Evolutionary conservation across 805 yeast genomes (phyloP), one percentile per base, ranked within the genome.

Genomic region (Kregervanrija pseudodelftensis): DNA sequence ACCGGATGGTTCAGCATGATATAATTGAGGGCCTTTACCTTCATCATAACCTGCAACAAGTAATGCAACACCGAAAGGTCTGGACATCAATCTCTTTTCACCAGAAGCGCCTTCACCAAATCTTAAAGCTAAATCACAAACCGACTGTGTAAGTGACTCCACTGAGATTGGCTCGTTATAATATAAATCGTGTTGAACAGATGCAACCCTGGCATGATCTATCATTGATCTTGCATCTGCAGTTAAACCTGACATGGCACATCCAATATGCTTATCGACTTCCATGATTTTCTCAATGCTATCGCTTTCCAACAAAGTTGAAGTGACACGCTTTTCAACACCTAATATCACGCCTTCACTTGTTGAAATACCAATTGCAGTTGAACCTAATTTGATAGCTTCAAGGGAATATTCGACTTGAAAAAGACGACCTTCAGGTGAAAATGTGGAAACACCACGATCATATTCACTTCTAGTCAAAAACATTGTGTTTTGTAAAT

Each of bases 141-240:
- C 96, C 1, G 95, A 80, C 67, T 95, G 99, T 11, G 99, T 90
- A 57, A 93, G 79, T 36, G 95, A 79, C 64, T 93, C 98, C 30
- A 91, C 95, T 44, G 85, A 83, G 58, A 93, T 87, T 41, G 84
- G 81, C 67, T 93, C 99, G 66, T 93, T 91, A 59, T 86, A 93
- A 64, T 88, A 85, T 58, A 93, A 73, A 53, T 82, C 77, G 66
- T 93, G 99, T 55, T 90, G 88, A 53, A 90, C 82, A 10, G 89
- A 78, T 9, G 84, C 79, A 16, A 88, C 95, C 58, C 99, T 76
- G 14, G 99, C 99, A 60, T 93, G 99, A 63, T 95, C 98, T 59
- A 93, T 89, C 96, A 93, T 89, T 31, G 96, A 86, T 60, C 98
- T 77, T 13, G 99, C 99, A 69, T 93, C 99, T 3, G 99, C 98